Conservation (phyloP, 2,329 filamentous ascomycete genomes). For the Cadophora gregata region DNA sequence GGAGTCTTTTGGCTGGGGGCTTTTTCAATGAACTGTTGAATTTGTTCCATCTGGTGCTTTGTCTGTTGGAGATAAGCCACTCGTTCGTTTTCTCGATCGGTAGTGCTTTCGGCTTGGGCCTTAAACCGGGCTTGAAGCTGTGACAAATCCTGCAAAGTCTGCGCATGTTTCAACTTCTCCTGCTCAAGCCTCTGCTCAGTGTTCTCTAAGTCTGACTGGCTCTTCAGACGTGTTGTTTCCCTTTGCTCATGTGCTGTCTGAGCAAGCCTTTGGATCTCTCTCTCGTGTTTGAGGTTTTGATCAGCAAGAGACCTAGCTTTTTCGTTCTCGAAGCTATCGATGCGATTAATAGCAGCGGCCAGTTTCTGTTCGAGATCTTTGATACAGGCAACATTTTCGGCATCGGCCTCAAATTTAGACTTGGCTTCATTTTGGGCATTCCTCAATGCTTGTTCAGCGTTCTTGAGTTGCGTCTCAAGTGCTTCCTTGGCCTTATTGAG, state of each 20-base stretch:
- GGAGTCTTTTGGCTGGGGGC: background rate
- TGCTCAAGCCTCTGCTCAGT: conserved; percentile 27
- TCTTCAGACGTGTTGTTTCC: conserved; percentile 27
- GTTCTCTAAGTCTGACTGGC: conserved; percentile 30
- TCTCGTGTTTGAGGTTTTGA: conserved; percentile 41
- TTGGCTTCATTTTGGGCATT: conserved; percentile 29
- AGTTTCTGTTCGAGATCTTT: conserved; percentile 27
- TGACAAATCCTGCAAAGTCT: conserved; percentile 3
- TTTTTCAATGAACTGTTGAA: conserved; percentile 1
- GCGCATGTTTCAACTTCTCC: conserved; percentile 22
- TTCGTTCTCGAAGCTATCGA: conserved; percentile 40
- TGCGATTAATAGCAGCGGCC: conserved; percentile 21
- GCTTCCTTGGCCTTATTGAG: conserved; percentile 36
- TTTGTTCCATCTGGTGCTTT: conserved; percentile 9
- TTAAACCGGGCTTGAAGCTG: conserved; percentile 11
- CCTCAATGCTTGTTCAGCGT: conserved; percentile 44
- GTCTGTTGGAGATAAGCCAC: conserved; percentile 26
- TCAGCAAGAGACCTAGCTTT: conserved; percentile 34
- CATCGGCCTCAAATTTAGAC: conserved; percentile 21
- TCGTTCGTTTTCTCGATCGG: conserved; percentile 23
- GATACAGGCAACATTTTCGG: conserved; percentile 24
- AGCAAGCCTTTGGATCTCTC: conserved; percentile 29
- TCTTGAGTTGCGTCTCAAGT: conserved; percentile 40
- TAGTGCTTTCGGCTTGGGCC: background rate
- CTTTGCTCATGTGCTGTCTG: conserved; percentile 29